A percentile compares a stretch with the other conserved stretches of the same genome.
Conservation (phyloP, 2,329 filamentous ascomycete genomes). For the Colletotrichum scovillei region DNA sequence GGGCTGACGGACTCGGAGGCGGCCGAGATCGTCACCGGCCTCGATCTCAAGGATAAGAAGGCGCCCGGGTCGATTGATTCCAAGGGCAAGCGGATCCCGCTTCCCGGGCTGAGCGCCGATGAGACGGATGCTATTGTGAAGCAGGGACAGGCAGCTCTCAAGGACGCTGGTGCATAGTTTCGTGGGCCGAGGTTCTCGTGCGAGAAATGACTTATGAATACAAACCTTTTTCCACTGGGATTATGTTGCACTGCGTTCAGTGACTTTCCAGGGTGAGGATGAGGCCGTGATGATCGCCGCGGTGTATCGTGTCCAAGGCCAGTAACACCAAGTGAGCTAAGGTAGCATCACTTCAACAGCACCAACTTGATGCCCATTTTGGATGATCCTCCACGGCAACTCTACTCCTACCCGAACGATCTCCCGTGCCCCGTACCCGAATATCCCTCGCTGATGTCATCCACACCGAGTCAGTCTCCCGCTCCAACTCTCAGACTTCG, state of each 20-base stretch:
- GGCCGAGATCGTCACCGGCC: slow-evolving; percentile 25
- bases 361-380: background rate
- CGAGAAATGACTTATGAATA: background rate
- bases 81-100: slow-evolving; percentile 28
- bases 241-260: background rate
- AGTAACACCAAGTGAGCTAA: too few species aligned
- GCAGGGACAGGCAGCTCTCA: slow-evolving; percentile 30
- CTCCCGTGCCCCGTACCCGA: background rate
- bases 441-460: background rate
- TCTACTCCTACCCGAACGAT: background rate
- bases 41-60: slow-evolving; percentile 30
- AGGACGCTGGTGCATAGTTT: slow-evolving; percentile 27
- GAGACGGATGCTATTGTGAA: slow-evolving; percentile 34
- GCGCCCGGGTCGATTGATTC: slow-evolving; percentile 21
- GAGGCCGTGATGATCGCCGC: too few species aligned
- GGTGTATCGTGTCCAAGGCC: too few species aligned
- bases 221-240: too few species aligned
- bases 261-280: background rate
- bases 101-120: slow-evolving; percentile 24
- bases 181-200: background rate
- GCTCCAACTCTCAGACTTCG: background rate
- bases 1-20: slow-evolving; percentile 30
- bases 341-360: background rate
- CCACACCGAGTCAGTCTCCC: slow-evolving; percentile 12
- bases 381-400: background rate